Conservation (phyloP, 495 filamentous ascomycete genomes). For the Annulohypoxylon maeteangense region DNA sequence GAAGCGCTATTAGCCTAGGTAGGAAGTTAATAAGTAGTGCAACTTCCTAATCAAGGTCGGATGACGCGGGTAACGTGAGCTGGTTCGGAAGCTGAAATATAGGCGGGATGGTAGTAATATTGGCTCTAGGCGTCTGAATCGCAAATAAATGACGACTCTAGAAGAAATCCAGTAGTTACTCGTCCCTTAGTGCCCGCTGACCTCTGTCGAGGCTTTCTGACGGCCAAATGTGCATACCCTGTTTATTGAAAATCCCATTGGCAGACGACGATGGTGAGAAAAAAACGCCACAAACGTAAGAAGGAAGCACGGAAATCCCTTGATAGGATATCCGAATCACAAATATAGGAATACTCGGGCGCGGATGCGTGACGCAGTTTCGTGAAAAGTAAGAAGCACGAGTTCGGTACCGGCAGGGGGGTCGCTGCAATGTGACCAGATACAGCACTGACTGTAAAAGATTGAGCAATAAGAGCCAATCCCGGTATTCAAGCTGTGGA, state of each 20-base stretch:
- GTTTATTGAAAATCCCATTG: constrained; percentile 29
- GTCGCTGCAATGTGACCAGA: constrained; percentile 40
- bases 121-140: constrained; percentile 15
- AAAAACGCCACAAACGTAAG: constrained; percentile 29
- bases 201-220: constrained; percentile 12
- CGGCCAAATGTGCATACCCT: constrained; percentile 23
- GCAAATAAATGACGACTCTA: constrained; percentile 7
- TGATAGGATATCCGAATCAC: constrained; percentile 28
- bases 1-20: constrained; percentile 13
- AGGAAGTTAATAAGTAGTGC: constrained; percentile 34
- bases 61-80: constrained; percentile 29
- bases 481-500: constrained; percentile 33
- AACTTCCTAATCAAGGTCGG: constrained; percentile 39
- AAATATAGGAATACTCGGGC: constrained; percentile 35
- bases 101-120: constrained; percentile 35
- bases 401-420: constrained; percentile 36
- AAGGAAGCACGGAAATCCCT: constrained; percentile 18
- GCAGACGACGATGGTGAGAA: constrained; percentile 7
- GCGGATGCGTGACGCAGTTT: constrained; percentile 37
- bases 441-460: constrained; percentile 36
- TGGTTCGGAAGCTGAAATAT: constrained; percentile 15
- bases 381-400: constrained; percentile 22
- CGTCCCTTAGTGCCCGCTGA: constrained; percentile 23
- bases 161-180: constrained; percentile 21
- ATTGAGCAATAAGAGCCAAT: constrained; percentile 42